Evolutionary conservation across 768 basidiomycete genomes (phyloP).

Genomic region (Mycena epipterygia): DNA sequence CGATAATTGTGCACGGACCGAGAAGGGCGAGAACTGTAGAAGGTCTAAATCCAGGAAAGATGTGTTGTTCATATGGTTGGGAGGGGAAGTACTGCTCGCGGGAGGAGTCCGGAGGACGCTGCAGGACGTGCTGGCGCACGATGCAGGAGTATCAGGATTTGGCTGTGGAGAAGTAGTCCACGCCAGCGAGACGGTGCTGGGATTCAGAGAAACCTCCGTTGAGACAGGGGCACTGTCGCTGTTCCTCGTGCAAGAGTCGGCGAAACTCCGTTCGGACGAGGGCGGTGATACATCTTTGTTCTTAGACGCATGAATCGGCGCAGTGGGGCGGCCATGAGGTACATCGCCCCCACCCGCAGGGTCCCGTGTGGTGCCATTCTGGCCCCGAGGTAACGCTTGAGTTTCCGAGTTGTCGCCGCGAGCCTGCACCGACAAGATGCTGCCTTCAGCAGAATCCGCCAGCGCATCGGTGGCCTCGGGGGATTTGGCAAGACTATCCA

Average conservation of each 20-base stretch:
- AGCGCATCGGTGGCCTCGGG: too few species aligned
- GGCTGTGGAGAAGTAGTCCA: neutral
- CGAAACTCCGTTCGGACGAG: neutral
- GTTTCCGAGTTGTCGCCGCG: too few species aligned
- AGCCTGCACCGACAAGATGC: too few species aligned
- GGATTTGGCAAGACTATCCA: too few species aligned
- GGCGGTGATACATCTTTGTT: neutral
- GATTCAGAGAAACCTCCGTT: neutral
- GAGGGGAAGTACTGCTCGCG: neutral
- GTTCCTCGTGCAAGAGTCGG: neutral
- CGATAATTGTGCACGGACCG: neutral
- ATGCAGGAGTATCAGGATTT: neutral
- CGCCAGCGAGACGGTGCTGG: neutral
- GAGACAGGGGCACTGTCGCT: neutral
- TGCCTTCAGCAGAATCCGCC: too few species aligned
- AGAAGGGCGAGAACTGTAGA: conserved; percentile 31
- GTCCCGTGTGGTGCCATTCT: too few species aligned
- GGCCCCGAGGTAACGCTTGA: too few species aligned
- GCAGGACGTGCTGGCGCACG: neutral
- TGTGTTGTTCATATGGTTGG: neutral
- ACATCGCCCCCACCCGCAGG: too few species aligned
- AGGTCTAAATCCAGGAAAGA: conserved; percentile 23
- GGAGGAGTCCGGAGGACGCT: conserved; percentile 8
- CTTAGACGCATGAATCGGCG: neutral
- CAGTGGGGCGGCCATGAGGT: neutral